Conservation (phyloP, 2,329 filamentous ascomycete genomes). For the Monascus ruber region DNA sequence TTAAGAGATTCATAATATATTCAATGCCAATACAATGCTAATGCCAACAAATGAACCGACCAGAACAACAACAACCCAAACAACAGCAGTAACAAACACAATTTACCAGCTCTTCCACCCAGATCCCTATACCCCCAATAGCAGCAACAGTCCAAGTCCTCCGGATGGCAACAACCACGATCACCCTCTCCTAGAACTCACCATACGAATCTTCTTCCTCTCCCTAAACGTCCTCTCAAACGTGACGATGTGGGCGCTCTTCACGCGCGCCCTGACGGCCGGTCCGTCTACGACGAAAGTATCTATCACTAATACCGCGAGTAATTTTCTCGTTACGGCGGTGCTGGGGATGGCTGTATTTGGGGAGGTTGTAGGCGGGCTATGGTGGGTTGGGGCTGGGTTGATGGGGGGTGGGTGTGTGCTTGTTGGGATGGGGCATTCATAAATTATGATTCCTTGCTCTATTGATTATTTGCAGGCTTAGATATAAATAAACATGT, state of each 20-base stretch:
- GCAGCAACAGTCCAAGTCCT: too few species aligned
- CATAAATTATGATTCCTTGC: too few species aligned
- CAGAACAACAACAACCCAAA: too few species aligned
- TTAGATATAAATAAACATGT: too few species aligned
- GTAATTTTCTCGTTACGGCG: constrained; percentile 53
- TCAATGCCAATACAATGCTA: not conserved
- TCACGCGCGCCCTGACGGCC: constrained; percentile 51
- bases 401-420: constrained; percentile 52
- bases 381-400: constrained; percentile 52
- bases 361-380: constrained; percentile 41
- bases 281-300: constrained; percentile 51
- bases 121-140: too few species aligned
- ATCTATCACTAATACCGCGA: constrained; percentile 52
- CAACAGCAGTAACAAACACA: too few species aligned
- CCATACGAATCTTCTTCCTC: constrained; percentile 41
- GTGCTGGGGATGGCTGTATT: constrained; percentile 49
- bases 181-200: too few species aligned
- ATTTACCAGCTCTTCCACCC: too few species aligned
- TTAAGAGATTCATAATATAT: not conserved
- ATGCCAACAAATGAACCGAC: too few species aligned
- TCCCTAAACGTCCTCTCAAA: constrained; percentile 52
- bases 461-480: too few species aligned
- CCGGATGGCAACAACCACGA: too few species aligned
- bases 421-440: constrained; percentile 44
- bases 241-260: constrained; percentile 53